phyloP scores from a whole-genome alignment of 495 filamentous ascomycete genomes.

The Penicillium antarcticum region DNA sequence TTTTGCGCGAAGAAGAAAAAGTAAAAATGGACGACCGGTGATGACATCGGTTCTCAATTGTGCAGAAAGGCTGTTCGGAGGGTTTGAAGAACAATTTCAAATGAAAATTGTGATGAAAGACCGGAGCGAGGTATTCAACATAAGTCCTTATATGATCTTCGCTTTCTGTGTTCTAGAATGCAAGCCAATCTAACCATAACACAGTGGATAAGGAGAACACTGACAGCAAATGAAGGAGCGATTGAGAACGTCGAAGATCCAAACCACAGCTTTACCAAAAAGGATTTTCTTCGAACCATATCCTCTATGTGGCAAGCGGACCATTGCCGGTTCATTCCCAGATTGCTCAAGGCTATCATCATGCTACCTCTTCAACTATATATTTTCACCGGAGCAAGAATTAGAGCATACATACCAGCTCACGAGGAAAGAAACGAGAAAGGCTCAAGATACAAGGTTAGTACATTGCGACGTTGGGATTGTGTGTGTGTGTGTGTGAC shows the following conservation, averaged over 20 bases:
- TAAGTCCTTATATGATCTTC: background rate
- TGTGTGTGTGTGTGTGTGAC: constrained; percentile 1
- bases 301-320: constrained; percentile 14
- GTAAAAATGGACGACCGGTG: constrained; percentile 13
- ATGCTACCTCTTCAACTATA: constrained; percentile 19
- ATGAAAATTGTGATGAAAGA: constrained; percentile 14
- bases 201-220: constrained; percentile 19
- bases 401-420: constrained; percentile 17
- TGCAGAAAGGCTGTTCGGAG: constrained; percentile 15
- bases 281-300: constrained; percentile 17
- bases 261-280: constrained; percentile 15
- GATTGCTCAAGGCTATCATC: constrained; percentile 18
- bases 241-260: constrained; percentile 16
- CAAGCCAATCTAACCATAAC: constrained; percentile 4
- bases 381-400: constrained; percentile 22
- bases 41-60: constrained; percentile 10
- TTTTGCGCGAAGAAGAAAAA: constrained; percentile 2
- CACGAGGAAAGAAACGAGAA: constrained; percentile 11
- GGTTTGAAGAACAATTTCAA: constrained; percentile 13
- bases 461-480: background rate
- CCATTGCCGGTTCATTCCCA: constrained; percentile 13
- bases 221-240: constrained; percentile 7
- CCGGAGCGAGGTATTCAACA: constrained; percentile 12
- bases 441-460: constrained; percentile 14
- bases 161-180: background rate